Evolutionary conservation across 306 rosid genomes (phyloP).

Genomic region (Castanea crenata): DNA sequence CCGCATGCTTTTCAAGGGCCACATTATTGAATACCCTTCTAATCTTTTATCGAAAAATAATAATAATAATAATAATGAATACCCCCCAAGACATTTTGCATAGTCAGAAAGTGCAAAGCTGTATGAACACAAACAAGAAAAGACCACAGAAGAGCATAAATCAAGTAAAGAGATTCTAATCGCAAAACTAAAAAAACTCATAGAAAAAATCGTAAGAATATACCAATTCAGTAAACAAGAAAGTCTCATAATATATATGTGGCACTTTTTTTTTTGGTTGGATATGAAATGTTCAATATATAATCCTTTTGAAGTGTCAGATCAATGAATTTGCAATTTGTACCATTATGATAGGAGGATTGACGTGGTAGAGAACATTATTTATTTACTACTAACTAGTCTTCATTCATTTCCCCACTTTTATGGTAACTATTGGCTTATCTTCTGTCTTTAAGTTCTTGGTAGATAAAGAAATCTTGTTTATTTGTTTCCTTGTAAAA

Average conservation of each 20-base stretch:
- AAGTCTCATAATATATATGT: too few species aligned
- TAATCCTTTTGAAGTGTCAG: too few species aligned
- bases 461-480: neutral
- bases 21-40: slow-evolving; percentile 8
- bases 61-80: neutral
- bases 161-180: neutral
- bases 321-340: neutral
- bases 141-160: too few species aligned
- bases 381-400: neutral
- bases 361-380: neutral
- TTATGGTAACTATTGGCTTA: neutral
- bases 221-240: too few species aligned
- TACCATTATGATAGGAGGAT: neutral
- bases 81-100: neutral
- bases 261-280: too few species aligned
- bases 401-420: neutral
- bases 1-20: neutral
- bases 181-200: neutral
- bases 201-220: neutral
- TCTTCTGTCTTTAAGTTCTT: neutral
- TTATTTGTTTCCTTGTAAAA: neutral
- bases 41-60: neutral
- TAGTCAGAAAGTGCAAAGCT: slow-evolving; percentile 4
- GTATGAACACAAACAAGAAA: neutral
- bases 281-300: too few species aligned